Evolutionary conservation across 345 rosid species (phyloP), one percentile per base, ranked within the genome.

Genomic region (Fremontodendron californicum): DNA sequence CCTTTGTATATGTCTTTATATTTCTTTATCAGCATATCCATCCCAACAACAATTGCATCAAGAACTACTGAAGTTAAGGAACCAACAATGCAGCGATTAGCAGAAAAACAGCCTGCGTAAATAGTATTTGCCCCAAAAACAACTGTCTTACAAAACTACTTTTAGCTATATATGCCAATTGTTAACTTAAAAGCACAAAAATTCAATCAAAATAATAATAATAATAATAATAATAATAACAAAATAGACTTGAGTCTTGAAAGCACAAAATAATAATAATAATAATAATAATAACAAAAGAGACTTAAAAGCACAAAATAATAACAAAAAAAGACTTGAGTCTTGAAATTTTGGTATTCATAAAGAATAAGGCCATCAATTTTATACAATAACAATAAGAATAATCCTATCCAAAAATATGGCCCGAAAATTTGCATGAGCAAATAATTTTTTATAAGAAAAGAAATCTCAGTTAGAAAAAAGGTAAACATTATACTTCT

Each of bases 1-100:
- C 97, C 96, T 83, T 88, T 91, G 84, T 83, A 78, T n/a, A 85
- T 68, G 57, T 40, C 55, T 70, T 85, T 84, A 81, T 90, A 96
- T 76, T 74, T 88, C 81, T 96, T 96, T 70, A 96, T 93, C 82
- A 96, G 81, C 92, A 93, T 88, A 83, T 93, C 99, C 92, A 96
- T 88, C 74, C 98, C 99, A 80, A 93, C 96, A 82, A 92, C 89
- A 73, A 96, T 69, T 75, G 94, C 96, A 88, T 93, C 99, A 85
- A 93, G 87, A 90, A 89, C 98, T 96, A 83, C 57, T 19, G 31
- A 80, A 82, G 93, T 90, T 83, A 95, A 91, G 93, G 89, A 57
- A 81, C 43, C 43, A 31, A 76, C 55, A 71, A 72, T 7, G 48
- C 31, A 55, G 40, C 11, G 74, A 54, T 31, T 5, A 66, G 62